Conservation (phyloP, 257 asterid genomes). For the Pogostemon cablin region DNA sequence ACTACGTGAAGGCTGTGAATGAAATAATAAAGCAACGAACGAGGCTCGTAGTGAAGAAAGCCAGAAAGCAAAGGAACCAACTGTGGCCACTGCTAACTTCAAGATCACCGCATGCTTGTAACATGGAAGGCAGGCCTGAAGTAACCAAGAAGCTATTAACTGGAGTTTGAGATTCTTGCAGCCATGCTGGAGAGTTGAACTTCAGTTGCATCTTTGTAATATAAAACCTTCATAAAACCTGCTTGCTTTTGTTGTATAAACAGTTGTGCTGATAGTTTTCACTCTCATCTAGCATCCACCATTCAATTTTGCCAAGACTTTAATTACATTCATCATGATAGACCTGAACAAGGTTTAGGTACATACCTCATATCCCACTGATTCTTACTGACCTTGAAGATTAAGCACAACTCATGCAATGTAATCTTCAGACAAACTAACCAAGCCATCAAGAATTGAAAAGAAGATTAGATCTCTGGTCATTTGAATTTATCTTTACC, state of each 20-base stretch:
- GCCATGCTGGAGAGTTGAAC: slow-evolving; percentile 14
- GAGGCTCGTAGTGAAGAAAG: slow-evolving; percentile 44
- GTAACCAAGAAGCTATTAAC: slow-evolving; percentile 42
- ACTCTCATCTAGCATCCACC: not conserved
- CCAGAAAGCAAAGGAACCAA: slow-evolving; percentile 58
- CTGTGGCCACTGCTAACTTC: slow-evolving; percentile 71
- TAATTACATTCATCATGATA: too few relatives aligned
- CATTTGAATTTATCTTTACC: slow-evolving; percentile 30
- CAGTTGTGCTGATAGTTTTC: not conserved
- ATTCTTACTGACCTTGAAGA: not conserved
- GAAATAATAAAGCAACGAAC: slow-evolving; percentile 54
- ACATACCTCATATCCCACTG: not conserved
- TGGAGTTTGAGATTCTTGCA: slow-evolving; percentile 40
- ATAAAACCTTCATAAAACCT: slow-evolving; percentile 27
- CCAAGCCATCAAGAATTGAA: not conserved
- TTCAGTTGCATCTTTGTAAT: slow-evolving; percentile 33
- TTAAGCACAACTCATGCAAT: not conserved
- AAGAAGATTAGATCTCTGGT: not conserved
- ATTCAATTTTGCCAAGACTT: too few relatives aligned
- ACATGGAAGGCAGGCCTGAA: slow-evolving; percentile 36
- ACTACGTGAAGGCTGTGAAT: slow-evolving; percentile 74
- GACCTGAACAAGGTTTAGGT: not conserved
- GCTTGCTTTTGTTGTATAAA: slow-evolving; percentile 17
- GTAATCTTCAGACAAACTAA: not conserved
- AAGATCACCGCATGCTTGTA: slow-evolving; percentile 72